Conservation (phyloP, 2,329 filamentous ascomycete species). For the Ceratocystis eucalypticola region DNA sequence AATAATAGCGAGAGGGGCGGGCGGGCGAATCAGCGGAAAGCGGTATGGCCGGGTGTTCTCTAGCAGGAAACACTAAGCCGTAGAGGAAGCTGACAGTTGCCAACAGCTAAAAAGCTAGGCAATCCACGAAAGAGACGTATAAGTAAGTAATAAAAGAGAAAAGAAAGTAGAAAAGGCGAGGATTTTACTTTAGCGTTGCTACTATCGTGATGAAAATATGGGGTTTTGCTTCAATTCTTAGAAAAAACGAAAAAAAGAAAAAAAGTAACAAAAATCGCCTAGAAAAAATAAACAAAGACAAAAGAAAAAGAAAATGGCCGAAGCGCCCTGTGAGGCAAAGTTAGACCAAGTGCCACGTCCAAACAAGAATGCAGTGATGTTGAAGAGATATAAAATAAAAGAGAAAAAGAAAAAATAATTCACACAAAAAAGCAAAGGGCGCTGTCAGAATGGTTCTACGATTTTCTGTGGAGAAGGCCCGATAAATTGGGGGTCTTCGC, state of each 20-base stretch:
- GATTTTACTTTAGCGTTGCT: no score
- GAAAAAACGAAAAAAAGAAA: not conserved
- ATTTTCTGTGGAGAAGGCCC: conserved; percentile 4
- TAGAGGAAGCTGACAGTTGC: not conserved
- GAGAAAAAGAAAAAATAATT: not conserved
- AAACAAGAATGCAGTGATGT: not conserved
- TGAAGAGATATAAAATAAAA: not conserved
- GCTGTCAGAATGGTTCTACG: not conserved
- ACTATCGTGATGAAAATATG: not conserved
- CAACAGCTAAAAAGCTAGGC: no score
- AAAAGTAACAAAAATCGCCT: not conserved
- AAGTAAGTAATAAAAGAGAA: no score
- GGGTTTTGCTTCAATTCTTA: no score
- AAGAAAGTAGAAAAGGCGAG: no score
- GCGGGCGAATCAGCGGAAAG: not conserved
- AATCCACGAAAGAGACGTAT: no score
- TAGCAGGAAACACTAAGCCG: not conserved
- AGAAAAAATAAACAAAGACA: not conserved
- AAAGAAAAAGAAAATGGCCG: not conserved
- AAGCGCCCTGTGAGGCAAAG: not conserved
- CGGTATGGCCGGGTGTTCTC: not conserved
- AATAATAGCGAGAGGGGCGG: not conserved
- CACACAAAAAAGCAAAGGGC: not conserved
- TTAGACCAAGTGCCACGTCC: not conserved
- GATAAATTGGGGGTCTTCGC: conserved; percentile 8